Evolutionary conservation across 495 filamentous ascomycete species (phyloP).

Genomic region (Lasiosphaeria hispida): DNA sequence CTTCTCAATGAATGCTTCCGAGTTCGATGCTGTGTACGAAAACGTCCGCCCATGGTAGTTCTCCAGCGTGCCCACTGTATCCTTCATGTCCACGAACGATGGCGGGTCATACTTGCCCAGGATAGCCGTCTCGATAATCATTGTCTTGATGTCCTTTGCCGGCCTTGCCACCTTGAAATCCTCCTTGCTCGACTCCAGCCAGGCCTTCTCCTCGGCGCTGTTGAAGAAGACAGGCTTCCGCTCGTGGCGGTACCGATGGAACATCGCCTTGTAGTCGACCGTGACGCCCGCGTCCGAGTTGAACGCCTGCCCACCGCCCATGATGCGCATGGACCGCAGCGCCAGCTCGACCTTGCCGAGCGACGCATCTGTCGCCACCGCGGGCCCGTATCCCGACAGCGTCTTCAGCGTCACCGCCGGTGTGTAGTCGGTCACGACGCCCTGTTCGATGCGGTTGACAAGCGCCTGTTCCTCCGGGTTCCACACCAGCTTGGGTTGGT

Average conservation of each 20-base stretch:
- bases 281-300: constrained; percentile 25
- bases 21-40: constrained; percentile 23
- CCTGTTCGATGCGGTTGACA: constrained; percentile 27
- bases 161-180: constrained; percentile 20
- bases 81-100: constrained; percentile 26
- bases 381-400: constrained; percentile 33
- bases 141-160: constrained; percentile 30
- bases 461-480: constrained; percentile 22
- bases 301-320: constrained; percentile 32
- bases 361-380: constrained; percentile 26
- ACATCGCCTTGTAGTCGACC: constrained; percentile 14
- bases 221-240: constrained; percentile 34
- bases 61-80: constrained; percentile 33
- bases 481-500: constrained; percentile 17
- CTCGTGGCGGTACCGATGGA: constrained; percentile 16
- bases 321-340: constrained; percentile 30
- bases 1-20: constrained; percentile 25
- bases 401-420: constrained; percentile 23
- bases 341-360: constrained; percentile 28
- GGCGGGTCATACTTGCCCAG: constrained; percentile 40
- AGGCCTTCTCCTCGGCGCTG: constrained; percentile 32
- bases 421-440: constrained; percentile 24
- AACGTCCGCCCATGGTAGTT: constrained; percentile 32
- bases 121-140: constrained; percentile 39
- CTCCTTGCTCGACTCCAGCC: constrained; percentile 28